Evolutionary conservation across 169 alveolate species (phyloP), one percentile per base, ranked within the genome.

Genomic region (Eimeria falciformis): DNA sequence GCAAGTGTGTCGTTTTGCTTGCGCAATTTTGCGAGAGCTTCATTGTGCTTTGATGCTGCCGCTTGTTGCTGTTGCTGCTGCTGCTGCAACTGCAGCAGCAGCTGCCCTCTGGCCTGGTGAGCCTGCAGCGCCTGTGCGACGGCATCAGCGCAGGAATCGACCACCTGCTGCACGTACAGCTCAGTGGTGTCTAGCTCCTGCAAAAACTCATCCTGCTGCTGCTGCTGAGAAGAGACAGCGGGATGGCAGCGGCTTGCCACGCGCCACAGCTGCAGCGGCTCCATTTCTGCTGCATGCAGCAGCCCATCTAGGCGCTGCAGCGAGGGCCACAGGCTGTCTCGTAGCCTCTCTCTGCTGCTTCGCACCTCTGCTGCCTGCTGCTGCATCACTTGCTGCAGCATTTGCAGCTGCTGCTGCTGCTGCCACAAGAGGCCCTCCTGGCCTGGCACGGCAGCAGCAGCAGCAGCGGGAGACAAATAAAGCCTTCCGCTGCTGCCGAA

Each of bases 41-140:
- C 86, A 25, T 7, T 45, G 46, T 75, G 68, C n/a, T 75, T 75
- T 5, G 86, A 62, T 75, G 86, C 86, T 75, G 86, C 66, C n/a
- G 86, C 86, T 75, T 75, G 86, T 50, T 75, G 86, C 86, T 75
- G 86, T 50, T 75, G 86, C 86, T 75, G 86, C 68, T 45, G 86
- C 86, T 75, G 86, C 86, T 75, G 86, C 86, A 46, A 40, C 86
- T 75, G 86, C 86, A 75, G 68, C 86, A 75, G 68, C 68, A 75
- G 86, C 86, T 46, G 86, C 68, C 86, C 86, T 29, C 86, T 7
- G 2, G 66, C 68, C 66, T 75, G 86, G 46, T 75, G 86, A 9
- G 86, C 86, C 45, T 75, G 86, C 46, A 75, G 66, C 5, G 66
- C 56, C 25, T 47, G 62, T 2, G 86, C 23, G 23, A 75, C 86